These are phyloP conservation scores for thale cress (Arabidopsis thaliana) DNA, from an alignment of 345 rosid genomes.

Conservation along the genomic window TAIR10.1 NC_003075.7:10052501-10053000, in stretches of 20 bases:
- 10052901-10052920: constrained; percentile 72
- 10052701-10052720: constrained; percentile 66
- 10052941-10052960: constrained; percentile 82
- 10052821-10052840: constrained; percentile 62
- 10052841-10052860: constrained; percentile 52
- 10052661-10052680: constrained; percentile 75
- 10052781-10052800: background rate
- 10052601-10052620: constrained; percentile 71
- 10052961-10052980: constrained; percentile 78
- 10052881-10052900: constrained; percentile 87
- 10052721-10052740: constrained; percentile 51
- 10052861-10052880: constrained; percentile 66
- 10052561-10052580: constrained; percentile 7
- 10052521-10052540: background rate
- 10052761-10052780: background rate
- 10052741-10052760: background rate
- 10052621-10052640: constrained; percentile 70
- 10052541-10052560: background rate
- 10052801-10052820: constrained; percentile 70
- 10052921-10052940: constrained; percentile 83
- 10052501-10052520: background rate
- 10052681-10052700: constrained; percentile 74
- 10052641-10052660: constrained; percentile 67
- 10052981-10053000: constrained; percentile 87
- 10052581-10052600: constrained; percentile 48